Percentiles rank a stretch among this genome's conserved stretches.
These are phyloP conservation scores for Diphasiastrum complanatum DNA, from an alignment of 83 land plant species.

Conservation along the genomic window DNA sequence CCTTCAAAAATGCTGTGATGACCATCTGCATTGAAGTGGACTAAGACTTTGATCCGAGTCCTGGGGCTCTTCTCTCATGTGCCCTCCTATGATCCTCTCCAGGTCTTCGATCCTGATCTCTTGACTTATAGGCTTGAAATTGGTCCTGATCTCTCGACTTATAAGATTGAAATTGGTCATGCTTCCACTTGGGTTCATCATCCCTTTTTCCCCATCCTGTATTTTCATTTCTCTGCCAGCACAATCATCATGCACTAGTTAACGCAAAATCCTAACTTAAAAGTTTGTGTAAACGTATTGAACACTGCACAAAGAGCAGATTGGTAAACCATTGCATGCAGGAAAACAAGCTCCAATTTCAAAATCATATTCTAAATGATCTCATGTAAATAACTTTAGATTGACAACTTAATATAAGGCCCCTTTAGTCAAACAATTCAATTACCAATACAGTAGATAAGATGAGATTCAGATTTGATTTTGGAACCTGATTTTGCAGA, in stretches of 20 bases:
- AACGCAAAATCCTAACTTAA: background rate
- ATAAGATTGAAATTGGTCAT: slow-evolving; percentile 72
- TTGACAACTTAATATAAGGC: background rate
- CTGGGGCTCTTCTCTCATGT: too few species aligned
- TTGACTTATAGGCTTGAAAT: too few species aligned
- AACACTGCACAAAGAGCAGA: slow-evolving; percentile 8
- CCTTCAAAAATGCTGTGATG: too few species aligned
- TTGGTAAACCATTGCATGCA: too few species aligned
- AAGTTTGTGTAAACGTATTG: background rate
- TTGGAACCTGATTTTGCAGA: background rate
- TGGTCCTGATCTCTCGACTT: too few species aligned
- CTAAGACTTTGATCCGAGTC: too few species aligned
- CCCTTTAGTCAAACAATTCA: background rate
- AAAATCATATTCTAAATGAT: too few species aligned
- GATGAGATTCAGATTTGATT: background rate
- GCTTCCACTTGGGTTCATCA: slow-evolving; percentile 57
- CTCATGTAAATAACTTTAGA: background rate
- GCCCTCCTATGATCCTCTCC: too few species aligned
- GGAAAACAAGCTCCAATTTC: too few species aligned
- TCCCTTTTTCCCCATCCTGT: slow-evolving; percentile 81
- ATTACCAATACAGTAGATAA: background rate
- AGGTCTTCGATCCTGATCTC: too few species aligned
- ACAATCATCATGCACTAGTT: background rate
- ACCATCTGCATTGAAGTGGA: too few species aligned
- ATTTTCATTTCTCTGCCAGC: slow-evolving; percentile 64